These are phyloP conservation scores for Xylaria flabelliformis DNA, from an alignment of 495 filamentous ascomycete genomes.

Conservation along the genomic window DNA sequence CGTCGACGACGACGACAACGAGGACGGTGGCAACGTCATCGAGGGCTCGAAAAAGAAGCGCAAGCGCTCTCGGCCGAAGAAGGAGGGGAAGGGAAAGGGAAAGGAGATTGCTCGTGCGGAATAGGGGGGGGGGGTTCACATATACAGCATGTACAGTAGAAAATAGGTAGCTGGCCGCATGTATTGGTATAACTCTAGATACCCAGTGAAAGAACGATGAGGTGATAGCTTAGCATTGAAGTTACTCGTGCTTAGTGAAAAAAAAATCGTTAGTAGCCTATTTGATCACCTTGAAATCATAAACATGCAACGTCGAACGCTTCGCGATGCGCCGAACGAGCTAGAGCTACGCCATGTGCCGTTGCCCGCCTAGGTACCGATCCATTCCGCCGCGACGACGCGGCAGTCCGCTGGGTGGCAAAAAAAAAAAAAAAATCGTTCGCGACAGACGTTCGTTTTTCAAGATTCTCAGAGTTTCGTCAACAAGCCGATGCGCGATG, in stretches of 20 bases:
- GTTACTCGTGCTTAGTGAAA: background rate
- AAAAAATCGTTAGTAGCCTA: background rate
- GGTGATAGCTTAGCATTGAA: background rate
- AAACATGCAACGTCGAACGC: background rate
- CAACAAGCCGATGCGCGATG: constrained; percentile 6
- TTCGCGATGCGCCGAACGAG: constrained; percentile 6
- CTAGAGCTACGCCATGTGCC: constrained; percentile 1
- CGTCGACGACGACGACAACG: constrained; percentile 7
- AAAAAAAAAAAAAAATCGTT: background rate
- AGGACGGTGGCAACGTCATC: constrained; percentile 39
- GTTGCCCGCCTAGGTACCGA: background rate
- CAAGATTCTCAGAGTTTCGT: background rate
- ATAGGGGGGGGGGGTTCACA: background rate
- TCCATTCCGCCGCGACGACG: background rate
- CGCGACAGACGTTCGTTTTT: background rate
- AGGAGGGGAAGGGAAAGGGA: constrained; percentile 37
- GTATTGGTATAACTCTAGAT: constrained; percentile 22
- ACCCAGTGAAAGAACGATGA: constrained; percentile 14
- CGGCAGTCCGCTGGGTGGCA: background rate
- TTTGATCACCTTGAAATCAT: constrained; percentile 4
- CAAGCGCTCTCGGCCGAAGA: constrained; percentile 53
- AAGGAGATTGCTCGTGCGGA: constrained; percentile 32
- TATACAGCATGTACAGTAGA: constrained; percentile 13
- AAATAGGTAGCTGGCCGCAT: background rate
- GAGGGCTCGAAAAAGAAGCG: constrained; percentile 53